Evolutionary conservation across 2,329 filamentous ascomycete species (phyloP), one percentile per base, ranked within the genome.

Genomic region (Scedosporium boydii): DNA sequence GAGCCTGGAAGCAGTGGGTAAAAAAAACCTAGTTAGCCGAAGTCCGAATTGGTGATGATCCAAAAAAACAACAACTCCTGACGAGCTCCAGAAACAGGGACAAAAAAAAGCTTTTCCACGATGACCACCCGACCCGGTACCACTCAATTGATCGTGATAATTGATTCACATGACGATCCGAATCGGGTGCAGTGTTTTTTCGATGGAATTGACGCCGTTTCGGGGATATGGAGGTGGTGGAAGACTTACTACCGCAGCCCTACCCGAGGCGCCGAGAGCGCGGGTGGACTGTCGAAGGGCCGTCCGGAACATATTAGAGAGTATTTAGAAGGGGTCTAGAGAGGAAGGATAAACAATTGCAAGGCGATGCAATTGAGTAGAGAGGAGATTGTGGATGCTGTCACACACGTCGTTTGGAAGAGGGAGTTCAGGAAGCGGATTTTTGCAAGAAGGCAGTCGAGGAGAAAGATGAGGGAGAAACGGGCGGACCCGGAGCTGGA

Each of bases 261-360:
- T 91, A 85, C 91, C 87, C 75, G 89, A 85, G 76, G 91, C 90
- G 88, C 91, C 91, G 83, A 96, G 87, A 82, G 91, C 91, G 85
- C 93, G 92, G 84, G 89, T 89, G 80, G 92, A 96, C 86, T 96
- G 92, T 84, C 93, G 88, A 82, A 98, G 86, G 84, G 93, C 93
- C 88, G 90, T 96, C 83, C 93, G 91, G 87, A 97, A 96, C 93
- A 98, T 97, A 82, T 77, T 83, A 71, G 73, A 79, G 82, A 79
- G 77, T 77, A 73, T 78, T 77, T 77, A 74, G 75, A 77, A 73
- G 58, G 64, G 59, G 59, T 62, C 62, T 66, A 55, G 34, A 51
- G 57, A 59, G 42, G 74, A 73, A 78, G 77, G 75, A 76, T 77
- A 78, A 79, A 78, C 84, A 87, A 87, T 85, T 86, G 84, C 84